Evolutionary conservation across 75 land plant genomes (phyloP), one percentile per base, ranked within the genome.

Genomic region (Cryptomeria japonica): DNA sequence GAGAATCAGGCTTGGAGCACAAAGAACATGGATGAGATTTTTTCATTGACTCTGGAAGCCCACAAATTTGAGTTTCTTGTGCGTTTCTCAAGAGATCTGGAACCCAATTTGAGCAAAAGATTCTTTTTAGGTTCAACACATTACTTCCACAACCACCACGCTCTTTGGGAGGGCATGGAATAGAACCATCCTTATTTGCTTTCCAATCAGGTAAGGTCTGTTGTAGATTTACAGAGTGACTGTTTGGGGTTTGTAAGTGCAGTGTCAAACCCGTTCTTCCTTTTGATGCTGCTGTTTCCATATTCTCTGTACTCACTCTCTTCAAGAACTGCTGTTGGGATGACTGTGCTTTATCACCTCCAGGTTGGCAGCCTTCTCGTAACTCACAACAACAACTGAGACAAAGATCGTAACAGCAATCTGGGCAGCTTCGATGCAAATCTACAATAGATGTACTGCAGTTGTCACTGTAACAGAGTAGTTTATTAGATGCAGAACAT

Each of bases 401-500:
- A 89, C 97, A 97, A 42, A 97, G 88, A 77, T 91, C 92, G 87
- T 92, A 96, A 18, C 89, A 88, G 88, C 97, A 97, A 31, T 84
- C 90, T 87, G 93, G 82, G 88, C 97, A 97, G 87, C 92, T 95
- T 91, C 97, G 90, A 68, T 93, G 93, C 80, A 91, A 91, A 90
- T 96, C 96, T 47, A 92, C 91, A 87, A 97, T 92, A 2, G 93
- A 93, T 49, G 91, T 93, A 82, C 90, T 92, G 91, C 97, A 97
- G 61, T 90, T 93, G 83, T 92, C 92, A 92, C 99, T 97, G 95
- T 56, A 75, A 41, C 44, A 88, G 70, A 51, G 14, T 11, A 85
- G 41, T 16, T 16, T 34, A 87, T 82, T 25, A 84, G 53, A 46
- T 46, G 12, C 84, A 41, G 25, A 82, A 31, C 14, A 32, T 38